Evolutionary conservation across 108 stramenopile species (phyloP), one percentile per base, ranked within the genome.

Genomic region (Nitzschia sp.): DNA sequence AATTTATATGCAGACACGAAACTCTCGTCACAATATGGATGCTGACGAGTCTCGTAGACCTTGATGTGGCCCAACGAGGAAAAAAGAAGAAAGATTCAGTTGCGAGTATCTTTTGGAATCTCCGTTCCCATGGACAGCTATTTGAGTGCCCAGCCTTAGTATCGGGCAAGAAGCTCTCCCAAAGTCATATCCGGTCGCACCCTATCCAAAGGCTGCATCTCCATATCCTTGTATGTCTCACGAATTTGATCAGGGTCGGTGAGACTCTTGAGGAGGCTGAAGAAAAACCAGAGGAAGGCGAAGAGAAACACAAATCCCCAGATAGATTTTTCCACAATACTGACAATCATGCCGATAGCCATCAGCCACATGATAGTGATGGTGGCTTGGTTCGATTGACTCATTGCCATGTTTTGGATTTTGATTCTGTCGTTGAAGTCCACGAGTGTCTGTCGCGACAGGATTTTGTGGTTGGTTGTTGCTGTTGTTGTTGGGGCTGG

Each of bases 161-260:
- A 58, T 37, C 57, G 26, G 11, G 57, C 26, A 17, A 58, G 57
- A 12, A 58, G 10, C 39, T 58, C 57, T 12, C 57, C 57, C 26
- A 58, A 37, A 11, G 57, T 58, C 57, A 58, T 58, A 29, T 58
- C 57, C 2, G n/a, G n/a, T n/a, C 57, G 29, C 11, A 58, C 38
- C 57, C 38, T 58, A 9, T 19, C 57, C 57, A 58, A 58, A 14
- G 57, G 57, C 37, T 58, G 57, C 39, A 58, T 37, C 39, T 58
- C 57, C 38, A 40, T 19, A n/a, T 58, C 57, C 26, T 14, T 37
- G 11, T 58, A 2, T 34, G 12, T 6, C 12, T 21, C 25, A 20
- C 22, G 11, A 19, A 25, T 14, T 12, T 20, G 53, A 25, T 58
- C 57, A 40, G 57, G 26, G n/a, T n/a, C 15, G 10, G 19, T 40